Evolutionary conservation across 331 rosid species (phyloP), one percentile per base, ranked within the genome.

Genomic region (Arachis monticola): DNA sequence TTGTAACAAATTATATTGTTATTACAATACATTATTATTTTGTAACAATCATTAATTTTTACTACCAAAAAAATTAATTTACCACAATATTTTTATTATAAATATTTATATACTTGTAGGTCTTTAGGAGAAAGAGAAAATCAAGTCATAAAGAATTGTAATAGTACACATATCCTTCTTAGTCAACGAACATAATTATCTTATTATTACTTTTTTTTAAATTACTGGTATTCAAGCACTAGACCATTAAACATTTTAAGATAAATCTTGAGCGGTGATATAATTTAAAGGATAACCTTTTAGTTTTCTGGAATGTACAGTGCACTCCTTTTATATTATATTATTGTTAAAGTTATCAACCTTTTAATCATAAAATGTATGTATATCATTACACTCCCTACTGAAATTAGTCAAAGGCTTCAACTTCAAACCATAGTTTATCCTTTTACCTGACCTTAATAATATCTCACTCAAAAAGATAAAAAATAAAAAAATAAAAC

Each of bases 381-480:
- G 10, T 31, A n/a, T 48, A 50, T 66, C 3, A 69, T 62, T 67
- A 44, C 46, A 45, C 8, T 67, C 45, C 42, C 45, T 66, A 46
- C 72, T 67, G 31, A 3, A 48, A 52, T 63, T 72, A 38, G 79
- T 85, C 82, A 77, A 80, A 80, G 74, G 79, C 41, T 80, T 45
- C 50, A 75, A 35, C 10, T 64, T 66, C 12, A 60, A 80, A 72
- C 72, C 65, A 70, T 44, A 66, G 70, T 68, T 84, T 68, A 84
- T 83, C 85, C 40, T 67, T 85, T 83, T 22, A 86, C 90, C 84
- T 61, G 83, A 77, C 60, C 78, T 53, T 42, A 63, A 78, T 67
- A 78, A 57, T 42, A 78, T 86, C 84, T 82, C 85, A 84, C 86
- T 55, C 7, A 27, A 55, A 55, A 14, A 52, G 4, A 52, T 10